Evolutionary conservation across 352 stramenopile genomes (phyloP).

Genomic region (Phytophthora pini): DNA sequence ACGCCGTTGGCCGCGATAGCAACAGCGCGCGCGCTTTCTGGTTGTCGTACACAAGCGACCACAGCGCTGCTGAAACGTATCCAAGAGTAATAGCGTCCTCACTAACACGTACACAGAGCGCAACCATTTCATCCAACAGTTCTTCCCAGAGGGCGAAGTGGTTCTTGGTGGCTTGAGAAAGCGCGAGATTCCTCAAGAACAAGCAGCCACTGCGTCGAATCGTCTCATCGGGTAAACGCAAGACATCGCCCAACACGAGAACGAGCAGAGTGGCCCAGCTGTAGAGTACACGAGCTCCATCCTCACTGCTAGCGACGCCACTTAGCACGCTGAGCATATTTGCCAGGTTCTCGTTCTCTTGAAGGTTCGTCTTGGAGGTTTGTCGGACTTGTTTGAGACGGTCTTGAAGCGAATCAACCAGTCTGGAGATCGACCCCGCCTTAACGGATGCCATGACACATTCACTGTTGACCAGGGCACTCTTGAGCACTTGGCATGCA

Average conservation of each 20-base stretch:
- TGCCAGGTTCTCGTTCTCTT: constrained; percentile 44
- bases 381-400: constrained; percentile 41
- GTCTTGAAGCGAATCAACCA: constrained; percentile 48
- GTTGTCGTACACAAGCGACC: constrained; percentile 71
- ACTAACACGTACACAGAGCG: constrained; percentile 20
- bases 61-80: constrained; percentile 51
- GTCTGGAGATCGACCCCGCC: constrained; percentile 42
- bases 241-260: constrained; percentile 57
- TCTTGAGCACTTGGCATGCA: constrained; percentile 54
- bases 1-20: constrained; percentile 30
- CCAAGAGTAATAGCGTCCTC: constrained; percentile 14
- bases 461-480: constrained; percentile 54
- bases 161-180: constrained; percentile 60
- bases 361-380: constrained; percentile 41
- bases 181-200: constrained; percentile 66
- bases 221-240: constrained; percentile 32
- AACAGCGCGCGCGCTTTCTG: constrained; percentile 62
- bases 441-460: constrained; percentile 57
- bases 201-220: constrained; percentile 46
- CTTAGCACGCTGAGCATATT: constrained; percentile 57
- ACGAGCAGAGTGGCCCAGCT: constrained; percentile 36
- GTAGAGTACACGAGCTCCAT: constrained; percentile 52
- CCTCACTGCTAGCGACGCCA: constrained; percentile 49
- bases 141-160: constrained; percentile 69
- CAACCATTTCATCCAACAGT: constrained; percentile 45